Base-by-base conservation (phyloP, 192 early-diverging fungal genomes). In the Coemansia sp. region DNA sequence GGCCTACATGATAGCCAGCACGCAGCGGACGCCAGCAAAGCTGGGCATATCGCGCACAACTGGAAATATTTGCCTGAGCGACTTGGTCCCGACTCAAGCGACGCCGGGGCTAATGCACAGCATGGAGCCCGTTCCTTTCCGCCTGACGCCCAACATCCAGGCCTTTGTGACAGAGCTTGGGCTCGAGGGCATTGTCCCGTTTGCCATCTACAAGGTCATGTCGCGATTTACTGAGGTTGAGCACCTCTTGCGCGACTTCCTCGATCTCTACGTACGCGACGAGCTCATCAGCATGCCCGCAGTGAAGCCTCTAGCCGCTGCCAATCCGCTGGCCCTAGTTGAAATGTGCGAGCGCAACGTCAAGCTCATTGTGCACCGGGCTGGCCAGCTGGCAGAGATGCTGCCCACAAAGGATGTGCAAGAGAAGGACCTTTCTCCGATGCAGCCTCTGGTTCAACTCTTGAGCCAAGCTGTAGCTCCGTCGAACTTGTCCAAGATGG, bases 61-160 rank as follows among this genome's bases (percentile, higher is more conserved):
- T 0, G 98, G 95, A 17, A 93, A 90, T 74, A 86, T 99, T 23
- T 96, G 93, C 90, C 84, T 87, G 32, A 86, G 89, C 4, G 98
- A 99, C 51, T 73, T 98, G 74, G 74, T 94, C 29, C 94, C 98
- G 37, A 70, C 72, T 15, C 72, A 75, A 63, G 67, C 74, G 27
- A 74, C 85, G 69, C 83, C 67, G n/a, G 65, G 90, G 25, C 86
- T 91, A 67, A 58, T 82, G 44, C 88, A 88, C 63, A 91, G 86
- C 76, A 86, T 84, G 34, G 98, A 99, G 76, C 76, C 90, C 4
- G 94, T 99, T 25, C 98, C 97, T 4, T 99, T 99, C 92, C 88
- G 98, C 9, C 88, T 98, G 77, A 99, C 98, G 9, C 98, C 97
- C 12, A 97, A 94, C 82, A 91, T 99, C 59, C 96, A 98, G 85